phyloP scores from a whole-genome alignment of 805 yeast species.

The Candida nemodendra region DNA sequence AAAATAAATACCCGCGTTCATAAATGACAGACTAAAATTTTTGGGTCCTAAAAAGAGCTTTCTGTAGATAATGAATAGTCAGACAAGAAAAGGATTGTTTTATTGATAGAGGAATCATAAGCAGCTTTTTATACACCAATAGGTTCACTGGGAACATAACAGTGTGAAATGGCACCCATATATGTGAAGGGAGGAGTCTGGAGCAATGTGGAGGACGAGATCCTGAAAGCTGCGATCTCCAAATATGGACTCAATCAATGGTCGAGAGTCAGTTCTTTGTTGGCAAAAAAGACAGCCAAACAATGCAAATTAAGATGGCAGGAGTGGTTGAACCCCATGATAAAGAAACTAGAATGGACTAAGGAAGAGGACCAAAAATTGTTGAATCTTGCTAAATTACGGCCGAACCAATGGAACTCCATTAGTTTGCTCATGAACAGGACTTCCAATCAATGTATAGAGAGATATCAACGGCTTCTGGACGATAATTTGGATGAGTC shows the following conservation, averaged over 20 bases:
- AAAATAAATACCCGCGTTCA: too few species aligned
- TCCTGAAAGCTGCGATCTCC: constrained; percentile 84
- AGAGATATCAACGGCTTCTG: constrained; percentile 72
- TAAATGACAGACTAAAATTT: too few species aligned
- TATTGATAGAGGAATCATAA: too few species aligned
- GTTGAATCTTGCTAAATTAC: constrained; percentile 58
- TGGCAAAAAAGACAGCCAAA: constrained; percentile 81
- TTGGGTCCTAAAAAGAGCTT: too few species aligned
- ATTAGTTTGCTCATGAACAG: constrained; percentile 80
- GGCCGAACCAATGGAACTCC: constrained; percentile 95
- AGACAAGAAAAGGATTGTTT: too few species aligned
- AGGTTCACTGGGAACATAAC: too few species aligned
- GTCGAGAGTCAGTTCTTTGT: constrained; percentile 85
- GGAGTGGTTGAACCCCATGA: constrained; percentile 78
- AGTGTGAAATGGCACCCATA: constrained; percentile 50
- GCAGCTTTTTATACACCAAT: too few species aligned
- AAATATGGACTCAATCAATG: constrained; percentile 95
- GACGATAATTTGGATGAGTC: constrained; percentile 44
- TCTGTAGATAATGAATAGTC: too few species aligned
- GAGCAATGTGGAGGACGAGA: constrained; percentile 85
- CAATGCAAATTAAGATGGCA: constrained; percentile 94
- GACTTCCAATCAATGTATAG: constrained; percentile 84
- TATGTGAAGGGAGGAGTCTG: constrained; percentile 88
- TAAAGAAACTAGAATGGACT: constrained; percentile 67
- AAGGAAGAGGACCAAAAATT: constrained; percentile 74